Conservation (phyloP, 352 stramenopile genomes). For the Pythium insidiosum region DNA sequence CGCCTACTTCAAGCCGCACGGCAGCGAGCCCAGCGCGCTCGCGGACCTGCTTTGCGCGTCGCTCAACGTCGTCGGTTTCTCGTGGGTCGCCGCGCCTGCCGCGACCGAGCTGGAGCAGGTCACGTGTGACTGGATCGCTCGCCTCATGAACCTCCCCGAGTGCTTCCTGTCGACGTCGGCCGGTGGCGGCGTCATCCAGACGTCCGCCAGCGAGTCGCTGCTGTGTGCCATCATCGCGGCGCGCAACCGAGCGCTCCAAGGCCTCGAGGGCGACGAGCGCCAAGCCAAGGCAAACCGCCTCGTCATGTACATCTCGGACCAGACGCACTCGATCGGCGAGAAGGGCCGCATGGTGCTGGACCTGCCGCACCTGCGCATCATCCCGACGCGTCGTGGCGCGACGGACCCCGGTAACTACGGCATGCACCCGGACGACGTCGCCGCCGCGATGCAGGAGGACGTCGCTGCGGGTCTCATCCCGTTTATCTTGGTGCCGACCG, state of each 20-base stretch:
- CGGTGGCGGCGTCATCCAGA: conserved; percentile 63
- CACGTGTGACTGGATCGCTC: conserved; percentile 61
- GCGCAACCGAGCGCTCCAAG: conserved; percentile 26
- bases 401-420: conserved; percentile 38
- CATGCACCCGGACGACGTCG: conserved; percentile 36
- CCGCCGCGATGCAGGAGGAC: conserved; percentile 39
- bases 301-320: conserved; percentile 58
- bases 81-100: conserved; percentile 46
- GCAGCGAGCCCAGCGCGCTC: conserved; percentile 39
- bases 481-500: conserved; percentile 50
- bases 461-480: conserved; percentile 37
- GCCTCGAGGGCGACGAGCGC: conserved; percentile 22
- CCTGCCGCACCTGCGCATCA: conserved; percentile 39
- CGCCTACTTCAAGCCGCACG: conserved; percentile 52
- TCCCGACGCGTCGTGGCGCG: conserved; percentile 37
- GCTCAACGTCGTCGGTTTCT: conserved; percentile 54
- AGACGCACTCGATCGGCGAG: conserved; percentile 58
- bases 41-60: conserved; percentile 46
- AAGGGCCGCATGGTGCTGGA: conserved; percentile 69
- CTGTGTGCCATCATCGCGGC: conserved; percentile 37
- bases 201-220: conserved; percentile 48
- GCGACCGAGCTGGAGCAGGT: conserved; percentile 64
- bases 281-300: conserved; percentile 30
- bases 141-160: conserved; percentile 41
- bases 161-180: conserved; percentile 41